A percentile compares a stretch with the other conserved stretches of the same genome.
Evolutionary conservation across 495 filamentous ascomycete genomes (phyloP).

Genomic region (Talaromyces liani): DNA sequence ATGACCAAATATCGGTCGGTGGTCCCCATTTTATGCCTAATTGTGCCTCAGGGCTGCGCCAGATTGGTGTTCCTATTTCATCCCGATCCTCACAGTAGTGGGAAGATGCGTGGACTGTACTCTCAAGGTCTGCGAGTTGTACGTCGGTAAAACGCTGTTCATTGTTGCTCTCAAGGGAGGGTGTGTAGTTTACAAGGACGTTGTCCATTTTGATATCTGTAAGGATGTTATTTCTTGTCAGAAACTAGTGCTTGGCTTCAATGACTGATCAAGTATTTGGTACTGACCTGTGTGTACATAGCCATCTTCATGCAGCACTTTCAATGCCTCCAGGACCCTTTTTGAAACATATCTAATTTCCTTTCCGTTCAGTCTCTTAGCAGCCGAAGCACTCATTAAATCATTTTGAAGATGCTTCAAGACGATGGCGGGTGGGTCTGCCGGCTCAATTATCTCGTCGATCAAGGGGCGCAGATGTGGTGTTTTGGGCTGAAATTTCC

Average conservation of each 20-base stretch:
- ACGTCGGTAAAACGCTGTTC: constrained; percentile 27
- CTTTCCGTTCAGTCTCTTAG: constrained; percentile 24
- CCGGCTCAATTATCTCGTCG: constrained; percentile 30
- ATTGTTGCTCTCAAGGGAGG: neutral
- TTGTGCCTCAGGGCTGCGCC: constrained; percentile 27
- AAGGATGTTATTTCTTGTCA: neutral
- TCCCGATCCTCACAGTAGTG: constrained; percentile 27
- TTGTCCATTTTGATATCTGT: constrained; percentile 35
- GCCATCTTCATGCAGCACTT: constrained; percentile 28
- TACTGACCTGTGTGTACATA: constrained; percentile 31
- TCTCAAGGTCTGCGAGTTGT: constrained; percentile 30
- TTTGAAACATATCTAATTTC: constrained; percentile 36
- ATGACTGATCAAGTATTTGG: neutral
- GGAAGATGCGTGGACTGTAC: constrained; percentile 21
- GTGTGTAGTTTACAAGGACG: constrained; percentile 30
- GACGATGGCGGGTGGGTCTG: constrained; percentile 33
- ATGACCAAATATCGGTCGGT: constrained; percentile 35
- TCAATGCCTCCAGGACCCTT: constrained; percentile 27
- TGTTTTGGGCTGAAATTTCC: constrained; percentile 27
- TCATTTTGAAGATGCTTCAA: constrained; percentile 34
- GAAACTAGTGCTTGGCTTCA: neutral
- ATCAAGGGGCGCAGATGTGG: constrained; percentile 25
- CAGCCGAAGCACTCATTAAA: constrained; percentile 21
- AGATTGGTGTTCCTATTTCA: constrained; percentile 26
- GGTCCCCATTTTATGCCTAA: constrained; percentile 23